Evolutionary conservation across 352 stramenopile species (phyloP).

Genomic region (Phytopythium vexans): DNA sequence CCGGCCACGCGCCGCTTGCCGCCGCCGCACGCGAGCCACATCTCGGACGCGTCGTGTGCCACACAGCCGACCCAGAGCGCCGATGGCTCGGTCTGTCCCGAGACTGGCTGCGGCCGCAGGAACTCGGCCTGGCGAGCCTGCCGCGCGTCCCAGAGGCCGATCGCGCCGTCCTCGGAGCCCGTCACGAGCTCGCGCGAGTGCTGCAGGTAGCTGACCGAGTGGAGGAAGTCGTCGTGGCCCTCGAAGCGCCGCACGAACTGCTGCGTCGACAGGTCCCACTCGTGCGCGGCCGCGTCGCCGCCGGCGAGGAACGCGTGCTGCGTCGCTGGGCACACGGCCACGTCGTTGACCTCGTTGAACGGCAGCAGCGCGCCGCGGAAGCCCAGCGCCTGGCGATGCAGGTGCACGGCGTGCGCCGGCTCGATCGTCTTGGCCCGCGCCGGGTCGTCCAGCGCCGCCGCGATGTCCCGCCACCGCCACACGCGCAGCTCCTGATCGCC

Average conservation of each 20-base stretch:
- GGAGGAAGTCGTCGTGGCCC: constrained; percentile 62
- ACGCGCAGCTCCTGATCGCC: constrained; percentile 78
- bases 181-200: constrained; percentile 74
- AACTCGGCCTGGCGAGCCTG: constrained; percentile 45
- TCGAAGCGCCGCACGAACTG: constrained; percentile 50
- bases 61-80: constrained; percentile 50
- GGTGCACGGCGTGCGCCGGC: constrained; percentile 45
- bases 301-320: constrained; percentile 55
- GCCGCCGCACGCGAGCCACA: constrained; percentile 66
- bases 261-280: constrained; percentile 53
- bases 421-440: constrained; percentile 12
- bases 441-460: constrained; percentile 30
- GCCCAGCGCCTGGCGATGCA: constrained; percentile 52
- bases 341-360: constrained; percentile 65
- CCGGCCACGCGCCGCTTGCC: constrained; percentile 31
- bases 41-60: constrained; percentile 66
- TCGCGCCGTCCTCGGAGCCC: constrained; percentile 61
- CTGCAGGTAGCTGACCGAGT: constrained; percentile 56
- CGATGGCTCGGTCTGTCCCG: neutral
- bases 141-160: constrained; percentile 78
- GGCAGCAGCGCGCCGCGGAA: constrained; percentile 57
- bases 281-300: constrained; percentile 56
- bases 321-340: constrained; percentile 36
- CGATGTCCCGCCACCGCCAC: constrained; percentile 71
- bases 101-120: constrained; percentile 39